Conservation (phyloP, 345 rosid species). For the Erodium maritimum region DNA sequence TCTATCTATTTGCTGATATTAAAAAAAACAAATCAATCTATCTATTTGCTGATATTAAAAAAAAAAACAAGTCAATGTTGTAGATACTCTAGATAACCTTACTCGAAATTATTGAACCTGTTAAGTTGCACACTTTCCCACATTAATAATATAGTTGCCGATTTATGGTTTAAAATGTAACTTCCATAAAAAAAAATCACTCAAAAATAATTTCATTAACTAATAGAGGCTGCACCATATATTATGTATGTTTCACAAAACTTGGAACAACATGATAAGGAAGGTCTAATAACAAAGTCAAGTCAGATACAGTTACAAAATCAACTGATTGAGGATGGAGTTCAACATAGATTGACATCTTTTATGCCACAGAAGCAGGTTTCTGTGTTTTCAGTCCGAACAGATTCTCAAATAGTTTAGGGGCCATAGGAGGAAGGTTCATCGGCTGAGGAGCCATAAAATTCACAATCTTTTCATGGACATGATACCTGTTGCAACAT, state of each 20-base stretch:
- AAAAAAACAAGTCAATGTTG: no score
- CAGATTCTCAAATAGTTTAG: slow-evolving; percentile 62
- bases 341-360: neutral
- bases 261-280: neutral
- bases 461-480: slow-evolving; percentile 70
- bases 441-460: slow-evolving; percentile 70
- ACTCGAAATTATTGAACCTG: no score
- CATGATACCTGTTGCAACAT: slow-evolving; percentile 39
- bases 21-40: no score
- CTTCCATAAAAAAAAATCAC: no score
- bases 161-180: no score
- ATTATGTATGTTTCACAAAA: neutral
- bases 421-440: slow-evolving; percentile 54
- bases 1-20: no score
- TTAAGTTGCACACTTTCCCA: no score
- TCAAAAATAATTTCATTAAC: no score
- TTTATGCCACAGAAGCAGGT: slow-evolving; percentile 12
- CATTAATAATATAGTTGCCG: no score
- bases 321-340: neutral
- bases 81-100: no score
- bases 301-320: neutral
- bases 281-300: neutral
- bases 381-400: slow-evolving; percentile 54
- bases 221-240: neutral
- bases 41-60: no score